These are phyloP conservation scores for Choanephora cucurbitarum DNA, from an alignment of 371 early-diverging fungal species.

Conservation along the genomic window DNA sequence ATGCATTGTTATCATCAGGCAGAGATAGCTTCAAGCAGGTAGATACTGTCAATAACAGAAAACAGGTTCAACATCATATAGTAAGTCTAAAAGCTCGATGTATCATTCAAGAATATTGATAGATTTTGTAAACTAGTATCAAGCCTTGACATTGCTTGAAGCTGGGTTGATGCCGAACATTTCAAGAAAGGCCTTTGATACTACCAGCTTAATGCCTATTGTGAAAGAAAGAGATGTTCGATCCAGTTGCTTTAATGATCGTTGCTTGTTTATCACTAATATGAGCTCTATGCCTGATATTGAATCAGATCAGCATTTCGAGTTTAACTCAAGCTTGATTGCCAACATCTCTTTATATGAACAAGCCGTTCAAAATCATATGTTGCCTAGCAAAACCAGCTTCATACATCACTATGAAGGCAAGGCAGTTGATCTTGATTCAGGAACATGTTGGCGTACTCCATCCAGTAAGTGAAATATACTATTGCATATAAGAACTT, in stretches of 20 bases:
- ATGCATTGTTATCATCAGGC: slow-evolving; percentile 38
- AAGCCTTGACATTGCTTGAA: background rate
- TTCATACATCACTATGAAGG: slow-evolving; percentile 54
- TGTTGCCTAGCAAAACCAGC: slow-evolving; percentile 35
- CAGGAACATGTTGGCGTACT: slow-evolving; percentile 60
- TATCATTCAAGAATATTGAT: too few species aligned
- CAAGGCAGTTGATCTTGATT: slow-evolving; percentile 59
- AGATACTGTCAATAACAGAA: slow-evolving; percentile 17
- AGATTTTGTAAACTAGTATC: background rate
- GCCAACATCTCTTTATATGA: slow-evolving; percentile 47
- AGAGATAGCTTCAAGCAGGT: slow-evolving; percentile 10
- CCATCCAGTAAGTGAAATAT: slow-evolving; percentile 28
- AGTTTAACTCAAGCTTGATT: slow-evolving; percentile 32
- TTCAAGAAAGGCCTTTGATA: slow-evolving; percentile 4
- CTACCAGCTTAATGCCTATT: slow-evolving; percentile 5
- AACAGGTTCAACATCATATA: slow-evolving; percentile 12
- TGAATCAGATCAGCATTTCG: slow-evolving; percentile 10
- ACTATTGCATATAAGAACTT: background rate
- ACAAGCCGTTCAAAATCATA: slow-evolving; percentile 25
- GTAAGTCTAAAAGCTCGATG: slow-evolving; percentile 16
- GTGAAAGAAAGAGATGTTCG: slow-evolving; percentile 24
- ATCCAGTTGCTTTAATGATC: slow-evolving; percentile 60
- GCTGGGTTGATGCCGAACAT: background rate
- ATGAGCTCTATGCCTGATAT: slow-evolving; percentile 53
- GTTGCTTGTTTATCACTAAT: slow-evolving; percentile 60